Percentiles rank a stretch among this genome's conserved stretches.
phyloP scores from a whole-genome alignment of 176 grass and related monocot genomes.

The Puccinellia tenuiflora region DNA sequence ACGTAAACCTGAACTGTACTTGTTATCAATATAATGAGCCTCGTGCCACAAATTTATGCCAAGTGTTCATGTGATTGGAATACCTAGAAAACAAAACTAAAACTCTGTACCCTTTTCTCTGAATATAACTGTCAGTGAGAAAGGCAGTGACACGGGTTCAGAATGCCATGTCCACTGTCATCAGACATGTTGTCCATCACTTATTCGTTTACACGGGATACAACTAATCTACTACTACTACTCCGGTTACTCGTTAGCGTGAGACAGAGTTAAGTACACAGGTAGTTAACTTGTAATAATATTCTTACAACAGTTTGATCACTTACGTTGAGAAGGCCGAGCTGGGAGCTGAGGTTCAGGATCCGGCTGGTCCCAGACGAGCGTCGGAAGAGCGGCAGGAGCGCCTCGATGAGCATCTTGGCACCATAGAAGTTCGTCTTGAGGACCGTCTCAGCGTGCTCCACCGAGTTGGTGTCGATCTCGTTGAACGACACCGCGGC shows the following conservation, averaged over 20 bases:
- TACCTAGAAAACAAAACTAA: background rate
- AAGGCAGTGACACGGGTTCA: background rate
- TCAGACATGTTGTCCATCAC: background rate
- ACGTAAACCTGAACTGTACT: background rate
- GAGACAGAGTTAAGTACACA: background rate
- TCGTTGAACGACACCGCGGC: constrained; percentile 88
- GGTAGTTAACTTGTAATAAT: background rate
- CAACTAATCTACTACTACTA: background rate
- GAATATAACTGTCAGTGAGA: background rate
- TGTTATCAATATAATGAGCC: background rate
- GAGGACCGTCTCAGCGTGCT: constrained; percentile 75
- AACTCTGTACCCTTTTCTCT: background rate
- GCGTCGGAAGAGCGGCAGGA: constrained; percentile 68
- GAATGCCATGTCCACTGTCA: background rate
- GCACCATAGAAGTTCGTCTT: constrained; percentile 79
- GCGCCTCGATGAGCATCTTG: constrained; percentile 64
- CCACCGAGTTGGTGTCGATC: constrained; percentile 73
- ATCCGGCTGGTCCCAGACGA: constrained; percentile 48
- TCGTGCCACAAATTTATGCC: background rate
- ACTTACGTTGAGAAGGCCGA: constrained; percentile 89
- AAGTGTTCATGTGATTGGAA: background rate
- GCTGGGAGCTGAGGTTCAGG: constrained; percentile 89
- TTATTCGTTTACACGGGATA: background rate
- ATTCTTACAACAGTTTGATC: too few species aligned
- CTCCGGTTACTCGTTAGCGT: background rate